These are phyloP conservation scores for Apocynum venetum DNA, from an alignment of 257 asterid genomes.

Conservation along the genomic window DNA sequence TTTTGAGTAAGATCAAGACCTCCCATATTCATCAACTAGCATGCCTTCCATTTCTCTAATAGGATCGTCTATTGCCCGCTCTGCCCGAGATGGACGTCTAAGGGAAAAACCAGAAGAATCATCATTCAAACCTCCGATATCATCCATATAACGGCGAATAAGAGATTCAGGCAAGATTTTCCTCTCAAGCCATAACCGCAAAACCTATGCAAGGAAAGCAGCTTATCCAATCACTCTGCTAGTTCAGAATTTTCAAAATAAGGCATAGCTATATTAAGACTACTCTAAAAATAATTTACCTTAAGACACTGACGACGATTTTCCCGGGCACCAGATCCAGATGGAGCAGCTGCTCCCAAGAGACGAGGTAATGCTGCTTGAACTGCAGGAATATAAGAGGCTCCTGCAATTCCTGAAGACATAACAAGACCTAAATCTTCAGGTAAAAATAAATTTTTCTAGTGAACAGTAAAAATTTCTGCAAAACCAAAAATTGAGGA, in stretches of 20 bases:
- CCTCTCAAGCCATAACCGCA: slow-evolving; percentile 97
- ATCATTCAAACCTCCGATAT: slow-evolving; percentile 54
- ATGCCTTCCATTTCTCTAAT: slow-evolving; percentile 98
- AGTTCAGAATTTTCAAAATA: slow-evolving; percentile 10
- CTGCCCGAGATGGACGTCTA: slow-evolving; percentile 89
- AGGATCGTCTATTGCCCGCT: slow-evolving; percentile 93
- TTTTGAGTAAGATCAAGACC: slow-evolving; percentile 40
- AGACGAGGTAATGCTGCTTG: slow-evolving; percentile 85
- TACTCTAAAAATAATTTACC: slow-evolving; percentile 37
- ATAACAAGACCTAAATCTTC: not conserved
- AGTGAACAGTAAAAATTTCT: not conserved
- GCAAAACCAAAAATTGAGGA: not conserved
- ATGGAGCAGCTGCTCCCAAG: slow-evolving; percentile 86
- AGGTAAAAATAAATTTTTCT: not conserved
- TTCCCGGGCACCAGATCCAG: slow-evolving; percentile 80
- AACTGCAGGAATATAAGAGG: slow-evolving; percentile 86
- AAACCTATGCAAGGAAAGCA: slow-evolving; percentile 46
- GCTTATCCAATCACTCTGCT: slow-evolving; percentile 24
- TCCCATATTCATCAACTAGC: slow-evolving; percentile 96
- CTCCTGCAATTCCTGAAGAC: slow-evolving; percentile 81
- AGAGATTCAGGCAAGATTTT: slow-evolving; percentile 80
- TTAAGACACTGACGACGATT: slow-evolving; percentile 96
- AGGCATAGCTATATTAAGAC: not conserved
- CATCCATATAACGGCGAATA: slow-evolving; percentile 71
- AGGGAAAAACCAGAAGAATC: slow-evolving; percentile 64